These are phyloP conservation scores for Cupressus sempervirens DNA, from an alignment of 75 land plant species.

Conservation along the genomic window DNA sequence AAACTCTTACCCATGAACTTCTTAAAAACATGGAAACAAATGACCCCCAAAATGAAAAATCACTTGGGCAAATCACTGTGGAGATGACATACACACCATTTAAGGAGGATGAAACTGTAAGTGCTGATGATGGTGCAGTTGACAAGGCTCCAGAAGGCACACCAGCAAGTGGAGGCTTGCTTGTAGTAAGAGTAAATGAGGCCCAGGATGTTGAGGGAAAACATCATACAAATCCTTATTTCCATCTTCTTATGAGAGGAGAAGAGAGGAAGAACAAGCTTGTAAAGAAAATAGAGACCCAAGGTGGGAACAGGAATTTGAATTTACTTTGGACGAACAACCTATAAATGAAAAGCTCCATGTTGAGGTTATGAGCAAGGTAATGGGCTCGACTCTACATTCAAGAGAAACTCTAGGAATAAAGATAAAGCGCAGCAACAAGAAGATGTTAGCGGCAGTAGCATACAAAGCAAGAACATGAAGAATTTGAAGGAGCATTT, in stretches of 20 bases:
- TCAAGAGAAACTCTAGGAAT: too few relatives aligned
- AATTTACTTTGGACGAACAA: slow-evolving; percentile 58
- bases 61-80: slow-evolving; percentile 60
- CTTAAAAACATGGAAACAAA: slow-evolving; percentile 64
- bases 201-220: slow-evolving; percentile 90
- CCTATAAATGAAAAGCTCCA: slow-evolving; percentile 58
- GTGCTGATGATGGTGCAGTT: slow-evolving; percentile 17
- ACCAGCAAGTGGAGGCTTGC: slow-evolving; percentile 80
- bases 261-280: slow-evolving; percentile 68
- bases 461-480: too few relatives aligned
- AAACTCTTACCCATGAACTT: slow-evolving; percentile 50
- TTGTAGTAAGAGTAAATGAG: slow-evolving; percentile 60
- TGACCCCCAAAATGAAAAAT: slow-evolving; percentile 69
- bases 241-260: slow-evolving; percentile 54
- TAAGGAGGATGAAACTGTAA: slow-evolving; percentile 49
- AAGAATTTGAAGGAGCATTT: too few relatives aligned
- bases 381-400: slow-evolving; percentile 21
- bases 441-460: too few relatives aligned
- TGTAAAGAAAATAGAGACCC: slow-evolving; percentile 80
- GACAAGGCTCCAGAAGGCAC: slow-evolving; percentile 70
- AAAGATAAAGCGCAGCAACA: too few relatives aligned
- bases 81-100: slow-evolving; percentile 68
- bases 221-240: slow-evolving; percentile 83
- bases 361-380: slow-evolving; percentile 65
- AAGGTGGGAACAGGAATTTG: slow-evolving; percentile 76